Conservation (phyloP, 202 grass and related monocot genomes). For the Carex arenaria region DNA sequence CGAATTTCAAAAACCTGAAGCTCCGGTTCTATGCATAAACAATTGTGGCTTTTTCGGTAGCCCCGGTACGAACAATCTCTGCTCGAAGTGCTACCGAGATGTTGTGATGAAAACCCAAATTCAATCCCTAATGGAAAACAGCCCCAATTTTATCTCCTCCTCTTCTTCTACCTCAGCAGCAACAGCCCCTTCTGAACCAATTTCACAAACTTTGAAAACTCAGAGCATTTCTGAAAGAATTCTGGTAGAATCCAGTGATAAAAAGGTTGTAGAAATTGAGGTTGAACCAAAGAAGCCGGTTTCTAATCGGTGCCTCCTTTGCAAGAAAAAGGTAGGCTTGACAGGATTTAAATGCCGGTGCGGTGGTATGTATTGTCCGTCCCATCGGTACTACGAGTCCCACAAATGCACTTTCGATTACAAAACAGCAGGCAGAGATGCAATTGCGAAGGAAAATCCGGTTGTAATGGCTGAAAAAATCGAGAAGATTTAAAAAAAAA, state of each 20-base stretch:
- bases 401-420: slow-evolving; percentile 59
- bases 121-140: slow-evolving; percentile 16
- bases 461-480: slow-evolving; percentile 52
- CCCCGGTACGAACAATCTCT: slow-evolving; percentile 41
- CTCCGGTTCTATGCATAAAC: slow-evolving; percentile 41
- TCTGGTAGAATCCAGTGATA: slow-evolving; percentile 10
- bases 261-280: background rate
- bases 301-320: slow-evolving; percentile 32
- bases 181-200: background rate
- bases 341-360: slow-evolving; percentile 57
- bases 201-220: background rate
- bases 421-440: slow-evolving; percentile 36
- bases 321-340: slow-evolving; percentile 46
- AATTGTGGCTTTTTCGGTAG: slow-evolving; percentile 66
- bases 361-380: slow-evolving; percentile 39
- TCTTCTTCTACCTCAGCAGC: background rate
- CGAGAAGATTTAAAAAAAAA: slow-evolving; percentile 30
- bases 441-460: slow-evolving; percentile 45
- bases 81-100: slow-evolving; percentile 55
- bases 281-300: slow-evolving; percentile 29
- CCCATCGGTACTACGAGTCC: slow-evolving; percentile 38
- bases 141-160: background rate
- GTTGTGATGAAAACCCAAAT: slow-evolving; percentile 13
- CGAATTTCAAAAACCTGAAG: slow-evolving; percentile 37
- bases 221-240: background rate